Base-by-base conservation (phyloP, 768 basidiomycete genomes). In the Boletus pseudopeckii region DNA sequence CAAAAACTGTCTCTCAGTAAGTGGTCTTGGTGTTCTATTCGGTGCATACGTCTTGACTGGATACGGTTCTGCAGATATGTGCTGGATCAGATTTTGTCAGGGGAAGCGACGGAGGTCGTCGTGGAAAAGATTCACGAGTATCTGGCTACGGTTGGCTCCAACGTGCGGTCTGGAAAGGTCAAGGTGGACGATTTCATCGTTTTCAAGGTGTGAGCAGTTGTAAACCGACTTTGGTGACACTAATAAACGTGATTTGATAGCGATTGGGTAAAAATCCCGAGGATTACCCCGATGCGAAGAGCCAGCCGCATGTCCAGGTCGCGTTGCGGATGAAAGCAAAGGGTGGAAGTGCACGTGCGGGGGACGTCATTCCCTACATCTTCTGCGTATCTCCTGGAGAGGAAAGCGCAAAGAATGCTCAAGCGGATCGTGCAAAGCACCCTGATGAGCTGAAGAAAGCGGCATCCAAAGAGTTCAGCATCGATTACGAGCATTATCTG, bases 241-340 rank as follows among this genome's bases (percentile, higher is more conserved):
- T 38, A 40, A 52, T 46, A 26, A 22, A 48, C 1, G 26, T 9
- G 34, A 30, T 45, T 30, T 33, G 24, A 22, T 64, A 97, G 93
- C 89, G 97, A 50, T 77, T 99, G 50, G 92, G 97, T 14, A 98
- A 98, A 75, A 92, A 92, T 57, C 96, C 96, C 0, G 90, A 96
- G 62, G 95, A 97, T 63, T 99, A 98, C 66, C 95, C 96, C 0
- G 96, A 98, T 66, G 89, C 84, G 7, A 98, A 98, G 72, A 85
- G 78, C 37, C 95, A 95, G 62, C 97, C 97, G 2, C 97, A 99
- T 64, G 96, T 98, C 1, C 94, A 97, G 64, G 97, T 99, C 17
- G 96, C 95, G 0, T 74, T 97, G 45, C 80, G 90, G 37, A 82
- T 96, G 86, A 95, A 94, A 72, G 77, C 83, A 5, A 88, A 82